Percentiles rank a stretch among this genome's conserved stretches.
These are phyloP conservation scores for Eleusine coracana DNA, from an alignment of 176 grass and related monocot genomes.

Conservation along the genomic window DNA sequence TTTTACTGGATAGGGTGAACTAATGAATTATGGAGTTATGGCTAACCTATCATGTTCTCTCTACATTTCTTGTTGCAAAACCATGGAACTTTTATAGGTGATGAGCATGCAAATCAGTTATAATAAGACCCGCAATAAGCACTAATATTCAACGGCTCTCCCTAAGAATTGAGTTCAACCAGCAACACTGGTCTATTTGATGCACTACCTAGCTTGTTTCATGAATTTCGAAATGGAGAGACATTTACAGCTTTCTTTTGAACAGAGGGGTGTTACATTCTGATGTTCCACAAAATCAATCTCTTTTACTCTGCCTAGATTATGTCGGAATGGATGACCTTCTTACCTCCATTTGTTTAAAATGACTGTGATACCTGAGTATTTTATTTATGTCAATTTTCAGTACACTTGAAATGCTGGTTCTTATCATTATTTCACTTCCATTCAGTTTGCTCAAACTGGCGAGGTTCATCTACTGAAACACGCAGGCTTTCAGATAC, in stretches of 20 bases:
- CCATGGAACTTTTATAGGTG: neutral
- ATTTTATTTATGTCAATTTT: conserved; percentile 32
- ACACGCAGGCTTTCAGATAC: conserved; percentile 56
- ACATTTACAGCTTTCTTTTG: neutral
- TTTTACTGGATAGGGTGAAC: neutral
- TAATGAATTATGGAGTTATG: conserved; percentile 9
- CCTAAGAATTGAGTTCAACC: neutral
- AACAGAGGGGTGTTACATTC: conserved; percentile 2
- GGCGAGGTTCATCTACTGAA: conserved; percentile 73
- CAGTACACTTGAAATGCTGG: conserved; percentile 4
- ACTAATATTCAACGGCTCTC: neutral
- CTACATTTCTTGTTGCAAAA: conserved; percentile 22
- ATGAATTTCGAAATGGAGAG: neutral
- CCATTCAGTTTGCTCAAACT: conserved; percentile 72
- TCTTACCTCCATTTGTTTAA: neutral
- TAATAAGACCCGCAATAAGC: neutral
- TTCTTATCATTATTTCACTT: conserved; percentile 46
- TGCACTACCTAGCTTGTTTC: conserved; percentile 19
- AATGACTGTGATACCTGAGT: conserved; percentile 9
- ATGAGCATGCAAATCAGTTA: neutral
- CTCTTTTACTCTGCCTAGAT: conserved; percentile 3
- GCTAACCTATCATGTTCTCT: conserved; percentile 1
- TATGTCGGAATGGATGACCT: neutral
- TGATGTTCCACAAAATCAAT: conserved; percentile 30
- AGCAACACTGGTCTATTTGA: neutral